Evolutionary conservation across 148 eudicot species (phyloP), one percentile per base, ranked within the genome.

Genomic region (Chenopodium berlandieri): DNA sequence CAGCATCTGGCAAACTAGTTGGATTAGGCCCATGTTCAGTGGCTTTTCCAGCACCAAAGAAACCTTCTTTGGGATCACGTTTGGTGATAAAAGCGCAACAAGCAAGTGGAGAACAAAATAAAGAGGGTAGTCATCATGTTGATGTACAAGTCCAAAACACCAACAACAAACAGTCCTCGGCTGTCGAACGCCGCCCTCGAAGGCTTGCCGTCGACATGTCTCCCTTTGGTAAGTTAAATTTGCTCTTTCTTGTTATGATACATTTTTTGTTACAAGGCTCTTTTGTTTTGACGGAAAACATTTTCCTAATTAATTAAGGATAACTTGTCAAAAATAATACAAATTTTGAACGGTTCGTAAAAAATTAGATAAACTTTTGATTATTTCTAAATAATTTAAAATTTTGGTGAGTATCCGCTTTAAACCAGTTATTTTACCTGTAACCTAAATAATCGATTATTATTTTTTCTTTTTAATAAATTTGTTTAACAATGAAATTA

Each of bases 221-320:
- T 13, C 96, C 96, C 31, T 91, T 90, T 23, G 97, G 95, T 92
- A 82, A 75, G 91, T 84, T 1, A 2, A 0, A 6, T 9, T 13
- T 9, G 6, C 19, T 32, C 25, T 32, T 47, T 9, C 31, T 58
- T 19, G 63, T 12, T 50, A 13, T 50, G 14, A 14, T 50, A 2
- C 12, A 50, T 10, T 50, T 50, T 48, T 7, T 50, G 27, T 2
- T 50, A 12, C 2, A 9, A 46, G 48, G 2, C 48, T 46, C 27
- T 27, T 27, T 27, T 27, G 27, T 27, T 27, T 27, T 27, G 0
- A 27, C 27, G 0, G 27, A 27, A 27, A 27, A 27, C 0, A 27
- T 27, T 27, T 27, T 27, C 25, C 25, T 23, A 23, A 23, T 27
- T 27, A 27, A 27, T 0, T 27, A 27, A 27, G 0, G 0, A 27